phyloP scores from a whole-genome alignment of 2,329 filamentous ascomycete species.

The Fusarium sp. region DNA sequence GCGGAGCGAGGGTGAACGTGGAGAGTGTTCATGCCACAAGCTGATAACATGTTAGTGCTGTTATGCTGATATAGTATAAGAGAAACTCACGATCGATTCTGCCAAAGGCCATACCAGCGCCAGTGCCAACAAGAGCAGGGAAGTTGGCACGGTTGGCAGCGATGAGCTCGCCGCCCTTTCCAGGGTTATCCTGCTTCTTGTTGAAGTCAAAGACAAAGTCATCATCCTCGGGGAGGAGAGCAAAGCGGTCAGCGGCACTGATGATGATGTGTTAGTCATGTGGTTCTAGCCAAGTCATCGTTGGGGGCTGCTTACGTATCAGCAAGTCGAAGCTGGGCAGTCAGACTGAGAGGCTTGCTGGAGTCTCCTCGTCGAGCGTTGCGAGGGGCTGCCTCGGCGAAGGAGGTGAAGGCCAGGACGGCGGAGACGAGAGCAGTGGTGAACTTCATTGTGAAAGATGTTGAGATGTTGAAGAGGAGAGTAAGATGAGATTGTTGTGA shows the following conservation, averaged over 20 bases:
- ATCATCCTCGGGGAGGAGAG: slow-evolving; percentile 52
- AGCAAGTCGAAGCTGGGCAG: slow-evolving; percentile 50
- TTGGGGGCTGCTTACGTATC: slow-evolving; percentile 45
- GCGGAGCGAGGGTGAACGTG: slow-evolving; percentile 63
- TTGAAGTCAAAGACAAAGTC: slow-evolving; percentile 62
- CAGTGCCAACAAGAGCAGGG: slow-evolving; percentile 62
- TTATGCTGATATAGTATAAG: background rate
- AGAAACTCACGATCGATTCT: slow-evolving; percentile 52
- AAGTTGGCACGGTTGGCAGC: slow-evolving; percentile 64
- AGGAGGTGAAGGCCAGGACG: slow-evolving; percentile 51
- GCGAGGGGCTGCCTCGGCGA: slow-evolving; percentile 41
- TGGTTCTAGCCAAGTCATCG: background rate
- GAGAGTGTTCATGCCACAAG: slow-evolving; percentile 65
- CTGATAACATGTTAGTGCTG: slow-evolving; percentile 35
- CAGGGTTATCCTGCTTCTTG: slow-evolving; percentile 33
- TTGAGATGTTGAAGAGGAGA: background rate
- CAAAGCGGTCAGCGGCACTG: slow-evolving; percentile 54
- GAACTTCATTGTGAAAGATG: slow-evolving; percentile 47
- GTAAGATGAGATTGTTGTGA: background rate
- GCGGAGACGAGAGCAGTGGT: slow-evolving; percentile 45
- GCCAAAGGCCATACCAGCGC: slow-evolving; percentile 59
- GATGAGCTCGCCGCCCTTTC: slow-evolving; percentile 57
- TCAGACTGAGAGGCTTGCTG: slow-evolving; percentile 41
- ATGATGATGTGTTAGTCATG: slow-evolving; percentile 16
- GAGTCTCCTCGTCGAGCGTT: slow-evolving; percentile 21